A percentile compares a stretch with the other conserved stretches of the same genome.
Conservation (phyloP, 2,329 filamentous ascomycete genomes). For the Aureobasidium leucospermi region DNA sequence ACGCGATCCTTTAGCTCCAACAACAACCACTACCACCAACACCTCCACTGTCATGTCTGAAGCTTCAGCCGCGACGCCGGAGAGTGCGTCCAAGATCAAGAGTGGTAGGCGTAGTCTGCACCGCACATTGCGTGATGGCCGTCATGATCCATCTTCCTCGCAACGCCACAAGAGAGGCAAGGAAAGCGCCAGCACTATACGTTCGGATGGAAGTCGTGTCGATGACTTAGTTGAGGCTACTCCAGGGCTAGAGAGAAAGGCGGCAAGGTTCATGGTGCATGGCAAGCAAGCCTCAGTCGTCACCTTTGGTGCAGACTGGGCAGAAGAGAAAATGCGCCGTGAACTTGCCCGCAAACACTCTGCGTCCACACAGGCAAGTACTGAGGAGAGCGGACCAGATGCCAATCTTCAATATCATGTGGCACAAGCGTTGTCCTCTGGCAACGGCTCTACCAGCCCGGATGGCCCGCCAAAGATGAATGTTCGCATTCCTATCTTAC, state of each 20-base stretch:
- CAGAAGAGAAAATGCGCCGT: slow-evolving; percentile 42
- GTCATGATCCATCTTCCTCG: slow-evolving; percentile 29
- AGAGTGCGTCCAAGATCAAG: slow-evolving; percentile 22
- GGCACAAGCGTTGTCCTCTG: not conserved
- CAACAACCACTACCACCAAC: slow-evolving; percentile 9
- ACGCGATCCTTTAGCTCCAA: slow-evolving; percentile 6
- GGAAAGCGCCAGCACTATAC: slow-evolving; percentile 57
- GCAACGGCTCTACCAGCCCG: not conserved
- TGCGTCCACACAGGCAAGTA: not conserved
- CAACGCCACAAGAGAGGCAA: slow-evolving; percentile 70
- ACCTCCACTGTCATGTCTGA: not conserved
- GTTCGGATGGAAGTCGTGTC: slow-evolving; percentile 39
- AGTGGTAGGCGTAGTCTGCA: slow-evolving; percentile 82
- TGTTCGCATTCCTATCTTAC: not conserved
- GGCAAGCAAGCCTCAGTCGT: slow-evolving; percentile 97
- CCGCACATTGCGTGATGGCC: slow-evolving; percentile 69
- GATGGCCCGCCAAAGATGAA: not conserved
- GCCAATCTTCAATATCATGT: slow-evolving; percentile 8
- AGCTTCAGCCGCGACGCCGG: slow-evolving; percentile 18
- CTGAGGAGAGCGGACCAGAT: slow-evolving; percentile 9
- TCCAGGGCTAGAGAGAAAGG: slow-evolving; percentile 62
- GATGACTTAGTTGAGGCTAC: slow-evolving; percentile 52
- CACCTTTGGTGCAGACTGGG: slow-evolving; percentile 89
- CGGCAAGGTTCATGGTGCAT: slow-evolving; percentile 90
- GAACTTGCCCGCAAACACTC: slow-evolving; percentile 18